Percentiles rank a stretch among this genome's conserved stretches.
Evolutionary conservation across 1,284 basidiomycete species (phyloP).

Genomic region (Ganoderma meredithae): DNA sequence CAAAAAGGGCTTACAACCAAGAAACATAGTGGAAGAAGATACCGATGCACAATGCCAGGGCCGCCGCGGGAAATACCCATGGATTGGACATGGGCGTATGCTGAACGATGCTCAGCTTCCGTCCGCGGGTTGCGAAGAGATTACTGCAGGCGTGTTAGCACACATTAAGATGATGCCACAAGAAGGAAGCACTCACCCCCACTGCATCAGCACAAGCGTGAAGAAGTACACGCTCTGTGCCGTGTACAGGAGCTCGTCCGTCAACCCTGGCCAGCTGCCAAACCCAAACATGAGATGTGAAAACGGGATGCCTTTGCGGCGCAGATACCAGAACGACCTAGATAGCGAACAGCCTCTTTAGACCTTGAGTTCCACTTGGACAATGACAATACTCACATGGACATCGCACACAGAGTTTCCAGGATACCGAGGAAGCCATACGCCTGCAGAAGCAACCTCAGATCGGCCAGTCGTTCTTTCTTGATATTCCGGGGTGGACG

Average conservation of each 20-base stretch:
- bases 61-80: slow-evolving; percentile 57
- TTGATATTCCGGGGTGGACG: slow-evolving; percentile 69
- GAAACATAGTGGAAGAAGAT: slow-evolving; percentile 64
- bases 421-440: slow-evolving; percentile 69
- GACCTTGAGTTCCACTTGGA: neutral
- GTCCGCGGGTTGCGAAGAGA: slow-evolving; percentile 56
- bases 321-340: slow-evolving; percentile 62
- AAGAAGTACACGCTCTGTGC: slow-evolving; percentile 63
- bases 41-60: slow-evolving; percentile 50
- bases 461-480: slow-evolving; percentile 56
- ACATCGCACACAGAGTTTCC: slow-evolving; percentile 59
- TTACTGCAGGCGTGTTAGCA: slow-evolving; percentile 42
- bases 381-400: slow-evolving; percentile 47
- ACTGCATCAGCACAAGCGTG: slow-evolving; percentile 74
- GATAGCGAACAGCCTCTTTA: neutral
- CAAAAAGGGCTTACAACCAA: slow-evolving; percentile 46
- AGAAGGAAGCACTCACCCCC: slow-evolving; percentile 46
- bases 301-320: slow-evolving; percentile 61
- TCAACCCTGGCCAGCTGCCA: slow-evolving; percentile 48
- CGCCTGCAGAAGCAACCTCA: slow-evolving; percentile 62
- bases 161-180: neutral
- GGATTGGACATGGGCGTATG: slow-evolving; percentile 52
- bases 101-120: slow-evolving; percentile 56
- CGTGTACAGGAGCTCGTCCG: slow-evolving; percentile 47
- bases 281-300: slow-evolving; percentile 57